Conservation (phyloP, 2,329 filamentous ascomycete genomes). For the Dactylellina drechsleri region DNA sequence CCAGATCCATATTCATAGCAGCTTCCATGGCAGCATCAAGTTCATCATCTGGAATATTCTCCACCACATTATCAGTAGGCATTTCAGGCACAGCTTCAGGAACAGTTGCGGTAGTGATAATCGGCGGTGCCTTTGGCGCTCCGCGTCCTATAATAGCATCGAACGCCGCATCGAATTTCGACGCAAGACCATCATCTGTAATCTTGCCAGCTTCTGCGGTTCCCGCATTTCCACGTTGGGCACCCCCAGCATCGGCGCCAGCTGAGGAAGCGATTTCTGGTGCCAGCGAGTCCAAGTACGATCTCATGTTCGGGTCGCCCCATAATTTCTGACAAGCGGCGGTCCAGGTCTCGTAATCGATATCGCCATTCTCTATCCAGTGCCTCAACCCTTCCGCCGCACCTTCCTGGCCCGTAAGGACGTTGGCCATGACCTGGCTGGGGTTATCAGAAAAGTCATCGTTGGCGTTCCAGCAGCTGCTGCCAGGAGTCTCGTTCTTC, state of each 20-base stretch:
- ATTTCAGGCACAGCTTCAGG: neutral
- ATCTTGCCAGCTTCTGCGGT: constrained; percentile 7
- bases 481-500: constrained; percentile 51
- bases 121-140: constrained; percentile 9
- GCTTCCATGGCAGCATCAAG: constrained; percentile 32
- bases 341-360: constrained; percentile 46
- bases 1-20: constrained; percentile 4
- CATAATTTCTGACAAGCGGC: constrained; percentile 47
- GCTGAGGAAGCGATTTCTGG: constrained; percentile 2
- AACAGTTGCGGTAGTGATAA: neutral
- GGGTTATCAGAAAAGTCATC: constrained; percentile 48
- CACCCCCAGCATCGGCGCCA: too few species aligned
- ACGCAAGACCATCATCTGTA: constrained; percentile 31
- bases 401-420: constrained; percentile 41
- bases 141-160: constrained; percentile 43
- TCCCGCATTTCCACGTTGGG: neutral
- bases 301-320: constrained; percentile 39
- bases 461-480: constrained; percentile 39
- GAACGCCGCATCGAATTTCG: constrained; percentile 50
- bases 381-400: constrained; percentile 40
- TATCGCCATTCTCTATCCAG: constrained; percentile 44
- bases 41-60: constrained; percentile 19
- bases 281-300: constrained; percentile 34
- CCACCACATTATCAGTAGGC: neutral
- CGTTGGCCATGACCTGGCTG: constrained; percentile 35